Conservation (phyloP, 139 green algal species). For the Micractinium conductrix region DNA sequence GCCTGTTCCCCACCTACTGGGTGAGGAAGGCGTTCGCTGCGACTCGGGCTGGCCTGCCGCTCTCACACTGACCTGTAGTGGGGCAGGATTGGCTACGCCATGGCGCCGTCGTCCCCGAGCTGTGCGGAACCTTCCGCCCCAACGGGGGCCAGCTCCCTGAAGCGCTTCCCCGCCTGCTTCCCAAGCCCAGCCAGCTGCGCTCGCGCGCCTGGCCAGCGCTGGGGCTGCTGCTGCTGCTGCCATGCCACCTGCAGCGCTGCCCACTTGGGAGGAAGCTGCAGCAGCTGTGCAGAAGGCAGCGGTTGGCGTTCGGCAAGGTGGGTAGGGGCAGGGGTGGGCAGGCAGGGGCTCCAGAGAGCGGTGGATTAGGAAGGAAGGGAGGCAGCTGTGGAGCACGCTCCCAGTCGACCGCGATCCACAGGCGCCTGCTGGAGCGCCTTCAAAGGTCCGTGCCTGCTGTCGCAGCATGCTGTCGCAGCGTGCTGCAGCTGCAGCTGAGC, state of each 20-base stretch:
- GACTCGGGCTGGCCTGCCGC: neutral
- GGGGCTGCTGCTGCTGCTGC: too few relatives aligned
- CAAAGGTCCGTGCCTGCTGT: too few relatives aligned
- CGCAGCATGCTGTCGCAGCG: neutral
- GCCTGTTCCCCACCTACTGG: neutral
- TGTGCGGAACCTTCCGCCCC: neutral
- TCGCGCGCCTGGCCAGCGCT: too few relatives aligned
- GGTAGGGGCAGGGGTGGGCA: neutral
- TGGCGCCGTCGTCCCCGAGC: neutral
- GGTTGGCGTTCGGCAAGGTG: neutral
- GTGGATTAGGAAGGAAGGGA: neutral
- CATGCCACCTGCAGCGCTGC: too few relatives aligned
- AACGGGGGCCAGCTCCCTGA: neutral
- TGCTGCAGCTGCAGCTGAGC: neutral
- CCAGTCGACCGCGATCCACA: too few relatives aligned
- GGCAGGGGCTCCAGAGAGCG: neutral
- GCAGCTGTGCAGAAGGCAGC: neutral
- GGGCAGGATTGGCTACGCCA: neutral
- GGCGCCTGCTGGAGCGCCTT: too few relatives aligned
- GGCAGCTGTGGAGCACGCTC: too few relatives aligned
- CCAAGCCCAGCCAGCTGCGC: too few relatives aligned
- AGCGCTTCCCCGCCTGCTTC: too few relatives aligned
- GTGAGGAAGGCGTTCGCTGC: neutral
- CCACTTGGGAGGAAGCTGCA: neutral
- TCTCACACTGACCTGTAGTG: neutral